Evolutionary conservation across 805 yeast species (phyloP).

Genomic region (Sugiyamaella floridensis): DNA sequence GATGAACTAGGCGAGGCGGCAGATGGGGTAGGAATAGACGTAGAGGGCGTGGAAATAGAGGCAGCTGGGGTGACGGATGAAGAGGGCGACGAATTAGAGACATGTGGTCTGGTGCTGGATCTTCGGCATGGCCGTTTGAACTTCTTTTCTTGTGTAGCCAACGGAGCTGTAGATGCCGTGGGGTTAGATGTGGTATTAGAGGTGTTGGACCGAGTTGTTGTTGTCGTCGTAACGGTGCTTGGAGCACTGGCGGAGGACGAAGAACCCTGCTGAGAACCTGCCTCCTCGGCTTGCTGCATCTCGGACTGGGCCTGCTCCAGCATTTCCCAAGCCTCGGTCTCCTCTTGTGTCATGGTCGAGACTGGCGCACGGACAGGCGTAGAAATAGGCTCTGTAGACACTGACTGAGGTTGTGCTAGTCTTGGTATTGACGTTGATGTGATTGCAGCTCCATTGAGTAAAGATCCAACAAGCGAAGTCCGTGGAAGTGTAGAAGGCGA

Average conservation of each 20-base stretch:
- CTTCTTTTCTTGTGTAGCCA: conserved; percentile 13
- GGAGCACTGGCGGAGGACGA: background rate
- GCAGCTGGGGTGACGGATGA: background rate
- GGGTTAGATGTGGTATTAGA: conserved; percentile 1
- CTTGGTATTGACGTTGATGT: background rate
- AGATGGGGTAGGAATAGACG: background rate
- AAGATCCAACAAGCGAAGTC: background rate
- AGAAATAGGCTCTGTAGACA: background rate
- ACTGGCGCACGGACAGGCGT: background rate
- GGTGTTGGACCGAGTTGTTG: background rate
- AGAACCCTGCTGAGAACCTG: background rate
- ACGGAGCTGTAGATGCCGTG: conserved; percentile 9
- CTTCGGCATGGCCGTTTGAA: conserved; percentile 24
- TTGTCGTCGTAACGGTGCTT: background rate
- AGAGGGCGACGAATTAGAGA: background rate
- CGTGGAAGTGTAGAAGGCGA: background rate
- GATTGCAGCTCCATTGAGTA: background rate
- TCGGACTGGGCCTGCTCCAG: conserved; percentile 22
- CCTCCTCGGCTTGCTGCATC: background rate
- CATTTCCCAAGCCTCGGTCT: conserved; percentile 27
- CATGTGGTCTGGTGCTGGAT: background rate
- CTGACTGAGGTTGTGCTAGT: background rate
- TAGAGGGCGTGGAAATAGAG: conserved; percentile 1
- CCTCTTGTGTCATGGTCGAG: conserved; percentile 19
- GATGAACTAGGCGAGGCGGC: background rate